Base-by-base conservation (phyloP, 805 yeast genomes). In the Monosporozyma unispora region DNA sequence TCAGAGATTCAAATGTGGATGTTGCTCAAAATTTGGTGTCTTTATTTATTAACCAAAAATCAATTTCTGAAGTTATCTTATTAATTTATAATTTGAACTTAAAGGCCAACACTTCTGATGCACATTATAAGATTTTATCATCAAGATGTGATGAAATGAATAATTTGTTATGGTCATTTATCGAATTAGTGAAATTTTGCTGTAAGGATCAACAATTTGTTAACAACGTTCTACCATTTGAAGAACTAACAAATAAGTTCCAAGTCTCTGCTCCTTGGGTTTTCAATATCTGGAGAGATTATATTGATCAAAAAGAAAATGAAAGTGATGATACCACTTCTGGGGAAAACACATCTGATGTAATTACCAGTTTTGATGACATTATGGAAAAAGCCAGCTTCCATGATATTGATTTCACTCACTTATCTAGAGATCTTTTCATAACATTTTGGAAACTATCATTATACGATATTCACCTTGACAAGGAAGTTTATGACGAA, bases 281-380 rank as follows among this genome's bases (percentile, higher is more conserved):
- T 0, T 87, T 87, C 67, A 87, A 82, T 53, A 59, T 87, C 2
- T 88, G 96, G 95, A 75, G 96, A 61, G 61, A 58, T 46, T 54
- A 68, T 60, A 52, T 73, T 63, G 63, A 65, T 47, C 52, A 59
- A 53, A 51, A 56, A 40, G 51, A 62, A 52, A 46, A 54, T 19
- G 51, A 54, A 10, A 31, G 42, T 8, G 55, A 57, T 3, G 50
- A 41, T 1, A 16, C n/a, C 3, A 18, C 14, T 27, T 18, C 31
- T 11, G n/a, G 4, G 4, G 27, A 21, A 22, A 3, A 23, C 6
- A 18, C 19, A 3, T 14, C 22, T 18, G 12, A 35, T 16, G 19
- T 11, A 2, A 39, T 43, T 10, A 54, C 45, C 1, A 29, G 47
- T 3, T 55, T 54, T 27, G 52, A 50, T 12, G 23, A 45, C 2